These are phyloP conservation scores for Rutstroemia sp. DNA, from an alignment of 2,329 filamentous ascomycete genomes.

Conservation along the genomic window DNA sequence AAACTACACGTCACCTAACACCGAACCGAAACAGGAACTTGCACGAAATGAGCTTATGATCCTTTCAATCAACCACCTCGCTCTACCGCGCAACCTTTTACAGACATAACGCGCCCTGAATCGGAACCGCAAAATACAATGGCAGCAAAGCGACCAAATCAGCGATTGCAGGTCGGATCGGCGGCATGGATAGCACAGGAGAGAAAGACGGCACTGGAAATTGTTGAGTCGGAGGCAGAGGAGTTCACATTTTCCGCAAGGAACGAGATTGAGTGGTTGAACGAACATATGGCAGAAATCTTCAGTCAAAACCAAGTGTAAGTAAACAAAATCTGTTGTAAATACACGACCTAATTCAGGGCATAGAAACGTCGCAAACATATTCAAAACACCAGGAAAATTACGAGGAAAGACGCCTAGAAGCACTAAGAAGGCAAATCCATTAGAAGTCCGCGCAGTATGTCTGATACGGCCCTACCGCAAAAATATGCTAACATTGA, in stretches of 20 bases:
- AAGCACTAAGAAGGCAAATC: conserved; percentile 55
- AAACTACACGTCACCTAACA: conserved; percentile 5
- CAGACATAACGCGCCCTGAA: conserved; percentile 20
- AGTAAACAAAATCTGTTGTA: conserved; percentile 33
- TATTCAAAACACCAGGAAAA: conserved; percentile 92
- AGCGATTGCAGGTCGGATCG: conserved; percentile 68
- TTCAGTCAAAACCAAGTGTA: conserved; percentile 84
- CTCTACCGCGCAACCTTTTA: conserved; percentile 4
- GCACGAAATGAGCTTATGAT: conserved; percentile 23
- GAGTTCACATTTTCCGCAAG: conserved; percentile 88
- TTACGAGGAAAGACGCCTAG: conserved; percentile 74
- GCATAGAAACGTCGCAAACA: conserved; percentile 75
- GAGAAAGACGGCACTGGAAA: conserved; percentile 66
- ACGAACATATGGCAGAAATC: conserved; percentile 95
- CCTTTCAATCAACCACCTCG: conserved; percentile 1
- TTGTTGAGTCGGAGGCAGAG: conserved; percentile 76
- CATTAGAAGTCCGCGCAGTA: conserved; percentile 56
- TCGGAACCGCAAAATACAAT: conserved; percentile 25
- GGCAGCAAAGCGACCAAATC: conserved; percentile 29
- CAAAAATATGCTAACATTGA: conserved; percentile 17
- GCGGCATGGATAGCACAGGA: conserved; percentile 81
- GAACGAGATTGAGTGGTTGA: conserved; percentile 96
- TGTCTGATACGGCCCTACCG: conserved; percentile 27
- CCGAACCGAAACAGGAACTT: conserved; percentile 4
- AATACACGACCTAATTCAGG: conserved; percentile 12